phyloP scores from a whole-genome alignment of 106 monocot species.

The Apostasia ramifera region DNA sequence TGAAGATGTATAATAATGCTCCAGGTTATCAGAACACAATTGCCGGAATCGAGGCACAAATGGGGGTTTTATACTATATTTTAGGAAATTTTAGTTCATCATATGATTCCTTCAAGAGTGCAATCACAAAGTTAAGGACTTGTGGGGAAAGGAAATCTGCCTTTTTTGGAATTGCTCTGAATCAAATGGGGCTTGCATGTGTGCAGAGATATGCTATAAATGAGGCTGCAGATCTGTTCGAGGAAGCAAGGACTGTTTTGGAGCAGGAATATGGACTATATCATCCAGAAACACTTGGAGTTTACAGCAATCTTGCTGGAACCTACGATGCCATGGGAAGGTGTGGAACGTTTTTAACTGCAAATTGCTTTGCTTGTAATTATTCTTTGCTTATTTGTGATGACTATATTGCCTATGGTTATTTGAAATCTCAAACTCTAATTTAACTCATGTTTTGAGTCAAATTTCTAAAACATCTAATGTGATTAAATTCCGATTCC shows the following conservation, averaged over 20 bases:
- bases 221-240: constrained; percentile 81
- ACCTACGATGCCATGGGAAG: constrained; percentile 98
- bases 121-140: constrained; percentile 56
- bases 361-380: not conserved
- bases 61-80: constrained; percentile 79
- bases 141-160: constrained; percentile 84
- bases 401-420: not conserved
- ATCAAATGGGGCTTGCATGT: constrained; percentile 88
- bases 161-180: constrained; percentile 82
- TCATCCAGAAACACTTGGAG: constrained; percentile 86
- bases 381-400: not conserved
- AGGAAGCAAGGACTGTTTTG: constrained; percentile 64
- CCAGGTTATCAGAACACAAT: constrained; percentile 74
- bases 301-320: constrained; percentile 92
- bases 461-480: not conserved
- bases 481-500: not conserved
- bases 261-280: constrained; percentile 77
- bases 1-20: constrained; percentile 65
- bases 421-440: not conserved
- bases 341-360: constrained; percentile 21
- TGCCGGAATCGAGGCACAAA: constrained; percentile 91
- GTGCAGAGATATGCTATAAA: constrained; percentile 63
- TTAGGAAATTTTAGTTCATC: constrained; percentile 63
- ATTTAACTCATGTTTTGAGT: not conserved
- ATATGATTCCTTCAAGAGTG: constrained; percentile 48